Evolutionary conservation across 352 stramenopile genomes (phyloP).

Genomic region (Phytophthora vignae): DNA sequence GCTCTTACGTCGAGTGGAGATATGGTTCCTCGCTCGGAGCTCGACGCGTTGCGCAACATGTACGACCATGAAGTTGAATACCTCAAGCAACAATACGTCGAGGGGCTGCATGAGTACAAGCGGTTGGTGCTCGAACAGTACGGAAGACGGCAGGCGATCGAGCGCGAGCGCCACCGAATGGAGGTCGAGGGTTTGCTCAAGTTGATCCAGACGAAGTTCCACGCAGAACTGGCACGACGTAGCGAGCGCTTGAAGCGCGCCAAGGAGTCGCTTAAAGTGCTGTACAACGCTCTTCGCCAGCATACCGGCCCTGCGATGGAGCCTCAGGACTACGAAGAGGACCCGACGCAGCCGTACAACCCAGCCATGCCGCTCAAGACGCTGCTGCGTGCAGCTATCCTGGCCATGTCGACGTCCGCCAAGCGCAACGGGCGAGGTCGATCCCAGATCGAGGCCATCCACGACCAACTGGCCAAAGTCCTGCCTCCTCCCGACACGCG

Average conservation of each 20-base stretch:
- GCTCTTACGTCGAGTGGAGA: not conserved
- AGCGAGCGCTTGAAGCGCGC: constrained; percentile 55
- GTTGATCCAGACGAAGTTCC: constrained; percentile 71
- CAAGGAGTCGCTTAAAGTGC: constrained; percentile 70
- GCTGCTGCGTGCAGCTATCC: constrained; percentile 64
- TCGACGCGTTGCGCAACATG: constrained; percentile 48
- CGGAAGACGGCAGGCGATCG: constrained; percentile 59
- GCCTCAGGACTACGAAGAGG: constrained; percentile 1
- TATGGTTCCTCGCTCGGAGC: constrained; percentile 38
- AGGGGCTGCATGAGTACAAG: constrained; percentile 73
- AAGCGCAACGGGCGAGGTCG: constrained; percentile 50
- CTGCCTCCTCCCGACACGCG: constrained; percentile 6
- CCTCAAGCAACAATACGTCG: constrained; percentile 71
- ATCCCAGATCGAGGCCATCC: constrained; percentile 52
- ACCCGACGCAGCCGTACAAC: constrained; percentile 30
- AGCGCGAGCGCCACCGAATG: constrained; percentile 63
- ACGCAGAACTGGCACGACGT: constrained; percentile 60
- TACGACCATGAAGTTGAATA: constrained; percentile 52
- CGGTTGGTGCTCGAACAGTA: constrained; percentile 77
- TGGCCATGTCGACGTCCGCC: constrained; percentile 71
- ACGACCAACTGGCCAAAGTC: constrained; percentile 39
- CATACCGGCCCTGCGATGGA: constrained; percentile 10
- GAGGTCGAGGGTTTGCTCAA: constrained; percentile 71
- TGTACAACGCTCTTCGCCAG: constrained; percentile 59
- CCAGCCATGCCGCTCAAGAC: constrained; percentile 51